Conservation (phyloP, 2,329 filamentous ascomycete species). For the Dactylonectria macrodidyma region DNA sequence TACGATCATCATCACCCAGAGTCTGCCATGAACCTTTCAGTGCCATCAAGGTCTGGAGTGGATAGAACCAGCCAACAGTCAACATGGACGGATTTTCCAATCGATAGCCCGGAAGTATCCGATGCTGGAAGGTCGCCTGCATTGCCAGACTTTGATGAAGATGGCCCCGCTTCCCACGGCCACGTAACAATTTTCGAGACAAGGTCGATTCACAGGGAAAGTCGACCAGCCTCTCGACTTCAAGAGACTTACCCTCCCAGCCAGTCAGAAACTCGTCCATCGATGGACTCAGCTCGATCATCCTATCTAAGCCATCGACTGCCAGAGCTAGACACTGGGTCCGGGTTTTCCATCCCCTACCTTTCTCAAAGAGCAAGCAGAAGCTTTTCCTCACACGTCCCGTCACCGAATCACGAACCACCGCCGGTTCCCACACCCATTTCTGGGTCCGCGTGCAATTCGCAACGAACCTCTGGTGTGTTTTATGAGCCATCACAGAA, state of each 20-base stretch:
- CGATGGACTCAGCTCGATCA: conserved; percentile 47
- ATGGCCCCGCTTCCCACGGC: conserved; percentile 48
- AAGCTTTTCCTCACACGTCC: conserved; percentile 49
- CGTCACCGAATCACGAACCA: conserved; percentile 65
- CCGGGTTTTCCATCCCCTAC: conserved; percentile 66
- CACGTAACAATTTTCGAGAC: conserved; percentile 54
- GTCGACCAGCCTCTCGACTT: conserved; percentile 37
- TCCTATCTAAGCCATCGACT: conserved; percentile 57
- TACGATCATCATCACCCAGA: conserved; percentile 51
- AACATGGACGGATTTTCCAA: conserved; percentile 73
- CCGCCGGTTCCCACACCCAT: conserved; percentile 63
- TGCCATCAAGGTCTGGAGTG: conserved; percentile 62
- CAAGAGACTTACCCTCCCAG: conserved; percentile 39
- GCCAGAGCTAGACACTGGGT: conserved; percentile 66
- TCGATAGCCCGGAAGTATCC: conserved; percentile 65
- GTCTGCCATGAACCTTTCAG: conserved; percentile 61
- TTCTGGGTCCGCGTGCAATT: conserved; percentile 53
- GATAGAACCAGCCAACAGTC: conserved; percentile 69
- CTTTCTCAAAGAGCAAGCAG: conserved; percentile 53
- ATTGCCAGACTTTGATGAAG: conserved; percentile 44
- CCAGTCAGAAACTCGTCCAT: conserved; percentile 41
- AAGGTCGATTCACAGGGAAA: conserved; percentile 47
- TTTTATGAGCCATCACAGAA: conserved; percentile 57
- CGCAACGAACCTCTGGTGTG: conserved; percentile 60
- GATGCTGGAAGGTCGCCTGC: conserved; percentile 49